Percentiles rank a stretch among this genome's conserved stretches.
Conservation (phyloP, 2,329 filamentous ascomycete species). For the Colletotrichum sp. region DNA sequence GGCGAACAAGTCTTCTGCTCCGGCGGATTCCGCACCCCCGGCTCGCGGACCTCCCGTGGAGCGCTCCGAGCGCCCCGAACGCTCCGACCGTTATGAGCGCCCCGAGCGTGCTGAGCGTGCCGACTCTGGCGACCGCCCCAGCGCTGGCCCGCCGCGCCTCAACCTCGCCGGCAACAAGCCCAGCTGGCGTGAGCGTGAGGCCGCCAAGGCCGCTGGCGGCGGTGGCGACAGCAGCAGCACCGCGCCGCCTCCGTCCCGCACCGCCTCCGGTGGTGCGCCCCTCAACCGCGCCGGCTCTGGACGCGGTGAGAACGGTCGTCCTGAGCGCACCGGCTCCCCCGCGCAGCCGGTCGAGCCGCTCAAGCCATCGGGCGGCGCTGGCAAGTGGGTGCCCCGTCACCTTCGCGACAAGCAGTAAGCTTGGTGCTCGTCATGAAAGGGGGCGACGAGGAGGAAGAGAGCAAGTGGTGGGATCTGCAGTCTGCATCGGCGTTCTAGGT, state of each 20-base stretch:
- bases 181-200: slow-evolving; percentile 78
- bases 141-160: slow-evolving; percentile 62
- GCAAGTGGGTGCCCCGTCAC: slow-evolving; percentile 65
- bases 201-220: slow-evolving; percentile 45
- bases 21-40: slow-evolving; percentile 36
- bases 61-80: background rate
- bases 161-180: slow-evolving; percentile 65
- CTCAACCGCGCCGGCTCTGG: slow-evolving; percentile 50
- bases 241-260: slow-evolving; percentile 44
- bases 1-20: slow-evolving; percentile 30
- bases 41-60: slow-evolving; percentile 24
- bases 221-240: slow-evolving; percentile 32
- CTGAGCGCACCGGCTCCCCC: slow-evolving; percentile 39
- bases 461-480: slow-evolving; percentile 17
- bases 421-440: slow-evolving; percentile 35
- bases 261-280: slow-evolving; percentile 43
- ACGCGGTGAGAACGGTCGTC: slow-evolving; percentile 43
- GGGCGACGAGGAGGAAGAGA: slow-evolving; percentile 17
- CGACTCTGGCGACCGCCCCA: slow-evolving; percentile 50
- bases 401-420: slow-evolving; percentile 42
- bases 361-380: slow-evolving; percentile 56
- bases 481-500: slow-evolving; percentile 44
- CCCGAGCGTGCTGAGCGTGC: slow-evolving; percentile 8
- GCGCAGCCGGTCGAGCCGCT: slow-evolving; percentile 52
- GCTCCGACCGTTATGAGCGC: slow-evolving; percentile 18